A percentile compares a stretch with the other conserved stretches of the same genome.
Conservation (phyloP, 1,284 basidiomycete species). For the Cutaneotrichosporon dermatis region DNA sequence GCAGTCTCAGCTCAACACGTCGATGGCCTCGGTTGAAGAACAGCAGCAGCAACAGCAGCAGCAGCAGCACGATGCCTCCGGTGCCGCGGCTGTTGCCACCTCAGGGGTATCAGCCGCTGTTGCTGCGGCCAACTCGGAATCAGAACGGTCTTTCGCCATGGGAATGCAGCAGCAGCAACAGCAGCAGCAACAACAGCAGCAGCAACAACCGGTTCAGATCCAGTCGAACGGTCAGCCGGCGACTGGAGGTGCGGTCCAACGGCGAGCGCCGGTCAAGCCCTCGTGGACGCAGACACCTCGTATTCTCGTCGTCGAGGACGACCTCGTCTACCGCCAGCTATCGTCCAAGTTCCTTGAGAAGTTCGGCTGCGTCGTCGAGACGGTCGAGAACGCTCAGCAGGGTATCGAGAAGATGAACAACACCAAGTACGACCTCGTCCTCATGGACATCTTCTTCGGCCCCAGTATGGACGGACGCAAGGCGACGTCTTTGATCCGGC, state of each 20-base stretch:
- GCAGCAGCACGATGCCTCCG: slow-evolving; percentile 2
- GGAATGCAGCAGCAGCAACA: neutral
- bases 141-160: neutral
- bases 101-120: neutral
- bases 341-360: slow-evolving; percentile 91
- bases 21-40: slow-evolving; percentile 1
- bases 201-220: neutral
- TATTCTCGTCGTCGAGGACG: slow-evolving; percentile 91
- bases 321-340: slow-evolving; percentile 80
- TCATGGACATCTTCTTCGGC: slow-evolving; percentile 66
- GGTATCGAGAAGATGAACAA: slow-evolving; percentile 95
- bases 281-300: slow-evolving; percentile 81
- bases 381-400: slow-evolving; percentile 85
- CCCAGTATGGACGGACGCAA: slow-evolving; percentile 47
- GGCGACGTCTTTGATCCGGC: slow-evolving; percentile 85
- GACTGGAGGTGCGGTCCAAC: neutral
- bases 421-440: slow-evolving; percentile 84
- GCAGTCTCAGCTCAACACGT: slow-evolving; percentile 1
- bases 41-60: slow-evolving; percentile 4
- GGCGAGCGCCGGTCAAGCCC: slow-evolving; percentile 66
- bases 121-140: neutral
- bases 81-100: neutral
- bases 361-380: slow-evolving; percentile 90
- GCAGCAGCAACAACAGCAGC: slow-evolving; percentile 4
- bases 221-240: neutral